These are phyloP conservation scores for Phytophthora colocasiae DNA, from an alignment of 352 stramenopile species.

Conservation along the genomic window DNA sequence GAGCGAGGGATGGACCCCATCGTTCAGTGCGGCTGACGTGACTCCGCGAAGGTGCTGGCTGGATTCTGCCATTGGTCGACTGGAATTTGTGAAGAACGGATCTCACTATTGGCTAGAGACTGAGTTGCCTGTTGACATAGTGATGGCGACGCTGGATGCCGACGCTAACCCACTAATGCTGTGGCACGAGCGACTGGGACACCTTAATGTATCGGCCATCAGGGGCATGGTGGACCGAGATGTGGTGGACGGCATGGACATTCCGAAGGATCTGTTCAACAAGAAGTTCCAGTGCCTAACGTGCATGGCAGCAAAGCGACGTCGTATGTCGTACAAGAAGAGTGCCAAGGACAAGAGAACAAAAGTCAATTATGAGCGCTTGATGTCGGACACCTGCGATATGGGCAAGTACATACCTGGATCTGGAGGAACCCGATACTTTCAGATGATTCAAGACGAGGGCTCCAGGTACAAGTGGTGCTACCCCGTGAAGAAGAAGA, in stretches of 20 bases:
- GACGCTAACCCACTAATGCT: background rate
- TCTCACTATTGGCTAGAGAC: background rate
- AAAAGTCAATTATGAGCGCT: background rate
- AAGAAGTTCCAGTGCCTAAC: background rate
- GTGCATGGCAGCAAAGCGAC: background rate
- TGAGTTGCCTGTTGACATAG: no score
- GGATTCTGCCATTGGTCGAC: background rate
- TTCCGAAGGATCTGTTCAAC: background rate
- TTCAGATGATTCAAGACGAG: constrained; percentile 20
- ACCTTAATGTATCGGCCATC: background rate
- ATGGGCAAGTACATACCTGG: background rate
- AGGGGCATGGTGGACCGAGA: background rate
- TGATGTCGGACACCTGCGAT: background rate
- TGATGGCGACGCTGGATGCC: background rate
- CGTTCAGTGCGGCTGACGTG: background rate
- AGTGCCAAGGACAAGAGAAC: background rate
- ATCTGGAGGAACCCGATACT: background rate
- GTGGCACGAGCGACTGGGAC: background rate
- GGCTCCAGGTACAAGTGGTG: constrained; percentile 17
- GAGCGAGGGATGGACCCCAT: background rate
- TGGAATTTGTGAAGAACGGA: background rate
- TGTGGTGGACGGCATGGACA: background rate
- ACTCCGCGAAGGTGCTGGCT: background rate
- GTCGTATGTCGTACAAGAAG: background rate
- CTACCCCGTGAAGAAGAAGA: constrained; percentile 5